Evolutionary conservation across 2,329 filamentous ascomycete species (phyloP).

Genomic region (Xylaria sp.): DNA sequence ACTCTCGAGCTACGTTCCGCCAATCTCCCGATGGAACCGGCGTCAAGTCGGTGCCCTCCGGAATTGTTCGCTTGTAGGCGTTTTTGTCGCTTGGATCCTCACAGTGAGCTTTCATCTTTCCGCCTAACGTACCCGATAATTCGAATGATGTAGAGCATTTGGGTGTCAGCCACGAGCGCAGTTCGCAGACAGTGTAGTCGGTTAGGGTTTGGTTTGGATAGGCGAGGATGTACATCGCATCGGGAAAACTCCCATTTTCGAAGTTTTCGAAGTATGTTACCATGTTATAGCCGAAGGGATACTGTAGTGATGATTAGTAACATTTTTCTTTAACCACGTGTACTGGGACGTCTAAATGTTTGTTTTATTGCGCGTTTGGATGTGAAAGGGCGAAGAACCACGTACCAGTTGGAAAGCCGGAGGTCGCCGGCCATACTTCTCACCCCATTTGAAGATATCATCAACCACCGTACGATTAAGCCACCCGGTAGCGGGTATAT

Average conservation of each 20-base stretch:
- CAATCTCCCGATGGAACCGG: constrained; percentile 59
- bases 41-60: constrained; percentile 44
- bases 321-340: not conserved
- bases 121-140: constrained; percentile 67
- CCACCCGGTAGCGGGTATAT: constrained; percentile 55
- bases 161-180: constrained; percentile 72
- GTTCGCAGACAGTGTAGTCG: constrained; percentile 74
- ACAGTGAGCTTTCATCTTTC: constrained; percentile 70
- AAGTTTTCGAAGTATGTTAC: constrained; percentile 65
- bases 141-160: constrained; percentile 73
- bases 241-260: constrained; percentile 52
- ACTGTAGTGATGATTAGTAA: constrained; percentile 50
- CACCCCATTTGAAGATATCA: constrained; percentile 75
- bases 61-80: constrained; percentile 62
- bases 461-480: constrained; percentile 72
- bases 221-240: constrained; percentile 74
- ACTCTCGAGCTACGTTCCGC: constrained; percentile 65
- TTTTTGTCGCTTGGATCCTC: constrained; percentile 65
- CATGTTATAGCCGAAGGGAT: constrained; percentile 73
- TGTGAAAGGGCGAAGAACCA: constrained; percentile 32
- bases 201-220: constrained; percentile 51
- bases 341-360: not conserved
- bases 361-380: not conserved
- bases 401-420: constrained; percentile 63
- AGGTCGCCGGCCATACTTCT: constrained; percentile 60